Evolutionary conservation across 1,139 yeast species (phyloP).

Genomic region (Taphrina flavorubra): DNA sequence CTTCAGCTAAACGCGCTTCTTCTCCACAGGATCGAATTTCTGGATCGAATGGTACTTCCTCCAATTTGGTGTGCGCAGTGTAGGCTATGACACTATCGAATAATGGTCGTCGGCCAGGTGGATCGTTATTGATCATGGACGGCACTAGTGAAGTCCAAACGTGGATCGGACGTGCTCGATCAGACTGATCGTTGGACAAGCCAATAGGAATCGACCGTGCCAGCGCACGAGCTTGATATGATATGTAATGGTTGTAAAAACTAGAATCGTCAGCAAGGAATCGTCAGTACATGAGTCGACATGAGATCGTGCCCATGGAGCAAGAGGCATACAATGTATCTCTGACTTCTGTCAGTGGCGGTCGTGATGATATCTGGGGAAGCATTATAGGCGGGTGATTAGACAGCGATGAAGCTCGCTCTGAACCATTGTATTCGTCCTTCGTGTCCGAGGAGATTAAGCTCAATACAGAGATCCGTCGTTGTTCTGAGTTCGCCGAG

Average conservation of each 20-base stretch:
- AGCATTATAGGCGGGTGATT: not conserved
- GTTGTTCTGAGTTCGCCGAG: constrained; percentile 33
- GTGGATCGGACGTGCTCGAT: constrained; percentile 1
- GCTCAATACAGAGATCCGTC: constrained; percentile 34
- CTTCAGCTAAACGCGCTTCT: constrained; percentile 15
- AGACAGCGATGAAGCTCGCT: not conserved
- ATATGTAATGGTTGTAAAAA: constrained; percentile 17
- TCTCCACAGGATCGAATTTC: constrained; percentile 21
- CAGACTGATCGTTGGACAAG: not conserved
- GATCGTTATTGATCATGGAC: constrained; percentile 33
- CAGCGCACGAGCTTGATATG: constrained; percentile 1
- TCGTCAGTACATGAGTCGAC: not conserved
- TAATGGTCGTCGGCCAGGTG: constrained; percentile 27
- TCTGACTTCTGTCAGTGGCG: constrained; percentile 8
- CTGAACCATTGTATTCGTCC: not conserved
- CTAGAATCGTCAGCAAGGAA: constrained; percentile 2
- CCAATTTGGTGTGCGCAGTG: constrained; percentile 30
- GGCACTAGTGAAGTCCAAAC: constrained; percentile 25
- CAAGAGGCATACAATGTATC: constrained; percentile 14
- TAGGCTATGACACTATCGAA: constrained; percentile 30
- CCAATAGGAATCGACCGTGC: constrained; percentile 1
- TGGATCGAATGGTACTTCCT: constrained; percentile 8
- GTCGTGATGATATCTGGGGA: not conserved
- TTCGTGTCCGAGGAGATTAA: constrained; percentile 31
- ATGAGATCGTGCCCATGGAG: not conserved